Evolutionary conservation across 441 rosid genomes (phyloP), one percentile per base, ranked within the genome.

Genomic region (Monsonia emarginata): DNA sequence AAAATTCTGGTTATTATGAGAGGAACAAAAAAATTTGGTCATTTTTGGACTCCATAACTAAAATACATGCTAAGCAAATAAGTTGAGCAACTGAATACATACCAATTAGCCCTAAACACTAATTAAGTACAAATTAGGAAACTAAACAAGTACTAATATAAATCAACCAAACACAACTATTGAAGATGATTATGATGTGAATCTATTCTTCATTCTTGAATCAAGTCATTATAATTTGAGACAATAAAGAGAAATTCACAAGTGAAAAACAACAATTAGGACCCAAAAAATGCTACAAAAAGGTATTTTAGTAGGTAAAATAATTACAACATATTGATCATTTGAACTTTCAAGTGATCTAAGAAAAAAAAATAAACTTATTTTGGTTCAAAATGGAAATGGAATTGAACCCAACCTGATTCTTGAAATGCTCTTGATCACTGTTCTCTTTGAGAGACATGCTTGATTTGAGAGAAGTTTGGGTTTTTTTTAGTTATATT

Each of bases 1-100:
- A 0, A 38, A 11, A 28, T 82, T 79, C 64, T 32, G 40, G 19
- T 68, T 63, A n/a, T 6, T 6, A 36, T 1, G 13, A 36, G 10
- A 7, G 10, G 13, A 36, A 36, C 42, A 36, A 36, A 34, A 6
- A 36, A 34, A 34, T 7, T 34, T 0, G n/a, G n/a, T n/a, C n/a
- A n/a, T n/a, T n/a, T n/a, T n/a, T n/a, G n/a, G n/a, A n/a, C n/a
- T n/a, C n/a, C n/a, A n/a, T n/a, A n/a, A n/a, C n/a, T n/a, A n/a
- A n/a, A n/a, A n/a, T n/a, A n/a, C n/a, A n/a, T n/a, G n/a, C n/a
- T n/a, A n/a, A n/a, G n/a, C n/a, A 31, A 31, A 31, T 31, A 31
- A 5, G 7, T 1, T 36, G 10, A 36, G 42, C 42, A 36, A 13
- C 42, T 36, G 7, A 36, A 31, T 31, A 31, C 7, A 5, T 31